phyloP scores from a whole-genome alignment of 176 grass and related monocot species.

The Cocos nucifera region DNA sequence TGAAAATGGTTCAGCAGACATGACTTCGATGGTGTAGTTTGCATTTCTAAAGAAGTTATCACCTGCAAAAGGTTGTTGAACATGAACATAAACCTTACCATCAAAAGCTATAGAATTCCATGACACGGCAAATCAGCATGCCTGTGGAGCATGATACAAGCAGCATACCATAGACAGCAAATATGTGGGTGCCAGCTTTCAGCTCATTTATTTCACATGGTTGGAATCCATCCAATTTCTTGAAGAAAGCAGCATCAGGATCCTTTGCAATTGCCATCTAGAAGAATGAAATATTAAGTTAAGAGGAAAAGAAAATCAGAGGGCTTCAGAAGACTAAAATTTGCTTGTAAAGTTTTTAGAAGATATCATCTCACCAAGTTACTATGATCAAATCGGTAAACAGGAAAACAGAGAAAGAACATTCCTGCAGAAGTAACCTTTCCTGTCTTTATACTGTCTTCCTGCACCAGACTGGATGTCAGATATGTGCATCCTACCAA shows the following conservation, averaged over 20 bases:
- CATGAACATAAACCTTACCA: no score
- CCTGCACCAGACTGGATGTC: constrained; percentile 39
- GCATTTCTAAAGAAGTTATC: constrained; percentile 97
- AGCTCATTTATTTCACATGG: constrained; percentile 97
- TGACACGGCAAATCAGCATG: not conserved
- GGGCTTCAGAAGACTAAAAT: constrained; percentile 4
- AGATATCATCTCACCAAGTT: not conserved
- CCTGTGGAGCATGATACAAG: not conserved
- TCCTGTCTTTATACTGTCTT: constrained; percentile 17
- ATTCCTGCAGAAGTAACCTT: constrained; percentile 19
- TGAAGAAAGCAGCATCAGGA: constrained; percentile 86
- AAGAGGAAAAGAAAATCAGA: not conserved
- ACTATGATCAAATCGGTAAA: constrained; percentile 16
- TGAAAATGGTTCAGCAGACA: constrained; percentile 66
- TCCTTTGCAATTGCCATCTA: constrained; percentile 77
- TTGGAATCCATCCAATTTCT: constrained; percentile 94
- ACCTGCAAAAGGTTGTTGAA: constrained; percentile 26
- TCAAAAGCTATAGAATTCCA: no score
- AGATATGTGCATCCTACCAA: constrained; percentile 7
- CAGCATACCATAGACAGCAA: constrained; percentile 86
- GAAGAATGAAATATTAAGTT: constrained; percentile 21
- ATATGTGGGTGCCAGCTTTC: constrained; percentile 89
- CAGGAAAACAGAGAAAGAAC: constrained; percentile 21
- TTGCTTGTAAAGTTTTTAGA: not conserved
- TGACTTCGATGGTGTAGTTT: constrained; percentile 85